Base-by-base conservation (phyloP, 2,329 filamentous ascomycete genomes). In the Anthostomella pinea region DNA sequence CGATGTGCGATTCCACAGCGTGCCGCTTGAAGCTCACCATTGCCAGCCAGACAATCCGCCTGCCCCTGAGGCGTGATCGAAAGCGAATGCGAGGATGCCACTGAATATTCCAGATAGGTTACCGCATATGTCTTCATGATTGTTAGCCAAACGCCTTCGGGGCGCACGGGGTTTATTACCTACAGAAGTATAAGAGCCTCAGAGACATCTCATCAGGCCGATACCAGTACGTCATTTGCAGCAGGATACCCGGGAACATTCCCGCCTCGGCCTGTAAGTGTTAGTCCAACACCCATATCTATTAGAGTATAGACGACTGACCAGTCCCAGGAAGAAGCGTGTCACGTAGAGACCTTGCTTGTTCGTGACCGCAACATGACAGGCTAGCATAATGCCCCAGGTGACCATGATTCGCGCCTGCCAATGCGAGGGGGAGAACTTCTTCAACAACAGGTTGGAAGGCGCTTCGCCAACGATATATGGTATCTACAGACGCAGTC, bases 191-290 rank as follows among this genome's bases (percentile, higher is more conserved):
- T 4, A 71, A 50, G 0, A 73, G 46, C 7, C 68, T 60, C 2
- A 66, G 53, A 10, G 65, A 63, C 60, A 72, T 66, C 39, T 72
- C 69, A 35, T 72, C 69, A 0, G 67, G 65, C 4, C 69, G 56
- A 39, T 72, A 72, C 67, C 68, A 72, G 39, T 69, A 70, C 2
- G 60, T 64, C 54, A 70, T 59, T 39, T 70, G 67, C 5, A 69
- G 36, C 11, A 68, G 58, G 8, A 69, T 57, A 0, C 66, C 65
- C 2, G 67, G 65, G 34, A 65, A 69, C 52, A 65, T 58, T 8
- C 64, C 64, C 2, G 64, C 63, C 35, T 67, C 64, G 25, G 62
- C 56, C 51, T 60, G 35, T 8, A 8, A n/a, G n/a, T n/a, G n/a
- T n/a, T n/a, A n/a, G n/a, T n/a, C n/a, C n/a, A n/a, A n/a, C n/a